phyloP scores from a whole-genome alignment of 2,329 filamentous ascomycete species.

The Apiospora arundinis region DNA sequence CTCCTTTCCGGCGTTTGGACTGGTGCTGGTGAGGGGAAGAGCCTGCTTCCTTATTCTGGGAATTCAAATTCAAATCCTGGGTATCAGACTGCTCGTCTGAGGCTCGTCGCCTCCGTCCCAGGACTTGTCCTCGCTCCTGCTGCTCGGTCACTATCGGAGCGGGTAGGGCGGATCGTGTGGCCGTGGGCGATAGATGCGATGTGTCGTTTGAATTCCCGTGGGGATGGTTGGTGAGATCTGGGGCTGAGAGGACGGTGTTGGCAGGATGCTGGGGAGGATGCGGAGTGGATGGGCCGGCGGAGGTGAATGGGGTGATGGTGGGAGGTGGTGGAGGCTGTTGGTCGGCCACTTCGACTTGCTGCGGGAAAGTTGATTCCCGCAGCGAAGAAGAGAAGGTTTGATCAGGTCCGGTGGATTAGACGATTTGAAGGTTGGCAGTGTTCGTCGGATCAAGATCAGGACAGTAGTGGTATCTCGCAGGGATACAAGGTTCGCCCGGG shows the following conservation, averaged over 20 bases:
- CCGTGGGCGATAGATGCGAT: neutral
- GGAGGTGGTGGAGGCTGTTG: constrained; percentile 57
- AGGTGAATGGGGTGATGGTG: constrained; percentile 64
- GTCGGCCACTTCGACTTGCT: constrained; percentile 71
- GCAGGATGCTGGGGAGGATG: constrained; percentile 56
- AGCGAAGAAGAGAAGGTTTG: constrained; percentile 30
- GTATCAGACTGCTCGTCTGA: constrained; percentile 45
- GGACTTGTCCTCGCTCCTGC: constrained; percentile 44
- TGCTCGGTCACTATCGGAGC: constrained; percentile 27
- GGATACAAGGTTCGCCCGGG: constrained; percentile 18
- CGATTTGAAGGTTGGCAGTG: neutral
- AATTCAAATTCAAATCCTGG: constrained; percentile 29
- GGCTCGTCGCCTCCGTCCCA: constrained; percentile 63
- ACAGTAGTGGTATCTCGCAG: neutral
- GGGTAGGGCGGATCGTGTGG: constrained; percentile 28
- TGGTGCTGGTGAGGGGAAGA: constrained; percentile 41
- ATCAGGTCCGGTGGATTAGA: constrained; percentile 16
- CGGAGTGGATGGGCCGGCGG: constrained; percentile 71
- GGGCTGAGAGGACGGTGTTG: constrained; percentile 53
- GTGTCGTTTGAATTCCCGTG: neutral
- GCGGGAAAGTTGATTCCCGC: constrained; percentile 49
- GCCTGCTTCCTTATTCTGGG: constrained; percentile 33
- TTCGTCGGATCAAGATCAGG: constrained; percentile 9
- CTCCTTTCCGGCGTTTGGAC: constrained; percentile 65
- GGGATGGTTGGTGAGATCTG: constrained; percentile 32